These are phyloP conservation scores for Pyrenophora teres DNA, from an alignment of 2,329 filamentous ascomycete genomes.

Conservation along the genomic window DNA sequence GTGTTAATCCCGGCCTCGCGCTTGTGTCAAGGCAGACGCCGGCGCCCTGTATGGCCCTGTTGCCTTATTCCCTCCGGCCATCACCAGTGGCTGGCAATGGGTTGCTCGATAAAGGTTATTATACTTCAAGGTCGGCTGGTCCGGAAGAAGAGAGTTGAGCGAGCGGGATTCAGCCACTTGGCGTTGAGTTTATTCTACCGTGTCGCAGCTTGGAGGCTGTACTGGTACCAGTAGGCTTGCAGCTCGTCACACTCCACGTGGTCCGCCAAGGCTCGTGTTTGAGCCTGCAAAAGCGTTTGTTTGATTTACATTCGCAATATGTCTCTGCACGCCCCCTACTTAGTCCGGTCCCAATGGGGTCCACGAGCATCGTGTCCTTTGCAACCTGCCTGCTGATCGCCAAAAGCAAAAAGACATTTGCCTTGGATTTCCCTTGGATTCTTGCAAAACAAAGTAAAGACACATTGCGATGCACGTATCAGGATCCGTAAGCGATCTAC, in stretches of 20 bases:
- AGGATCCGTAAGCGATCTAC: conserved; percentile 22
- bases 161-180: conserved; percentile 20
- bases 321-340: conserved; percentile 25
- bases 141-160: conserved; percentile 19
- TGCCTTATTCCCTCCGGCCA: conserved; percentile 20
- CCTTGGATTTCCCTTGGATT: neutral
- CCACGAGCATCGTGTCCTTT: neutral
- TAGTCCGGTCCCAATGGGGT: conserved; percentile 17
- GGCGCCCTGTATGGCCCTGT: conserved; percentile 15
- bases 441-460: conserved; percentile 3
- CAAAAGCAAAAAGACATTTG: conserved; percentile 2
- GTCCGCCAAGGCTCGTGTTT: conserved; percentile 31
- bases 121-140: conserved; percentile 18
- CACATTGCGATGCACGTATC: conserved; percentile 15
- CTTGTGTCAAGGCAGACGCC: conserved; percentile 21
- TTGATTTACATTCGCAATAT: conserved; percentile 36
- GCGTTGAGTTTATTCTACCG: neutral
- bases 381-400: conserved; percentile 2
- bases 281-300: conserved; percentile 23
- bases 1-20: conserved; percentile 30
- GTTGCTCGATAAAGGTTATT: conserved; percentile 18
- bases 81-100: conserved; percentile 18
- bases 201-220: too few relatives aligned
- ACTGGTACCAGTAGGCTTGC: conserved; percentile 6
- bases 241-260: conserved; percentile 38